A percentile compares a stretch with the other conserved stretches of the same genome.
These are phyloP conservation scores for Amyloporia xantha DNA, from an alignment of 768 basidiomycete genomes.

Conservation along the genomic window DNA sequence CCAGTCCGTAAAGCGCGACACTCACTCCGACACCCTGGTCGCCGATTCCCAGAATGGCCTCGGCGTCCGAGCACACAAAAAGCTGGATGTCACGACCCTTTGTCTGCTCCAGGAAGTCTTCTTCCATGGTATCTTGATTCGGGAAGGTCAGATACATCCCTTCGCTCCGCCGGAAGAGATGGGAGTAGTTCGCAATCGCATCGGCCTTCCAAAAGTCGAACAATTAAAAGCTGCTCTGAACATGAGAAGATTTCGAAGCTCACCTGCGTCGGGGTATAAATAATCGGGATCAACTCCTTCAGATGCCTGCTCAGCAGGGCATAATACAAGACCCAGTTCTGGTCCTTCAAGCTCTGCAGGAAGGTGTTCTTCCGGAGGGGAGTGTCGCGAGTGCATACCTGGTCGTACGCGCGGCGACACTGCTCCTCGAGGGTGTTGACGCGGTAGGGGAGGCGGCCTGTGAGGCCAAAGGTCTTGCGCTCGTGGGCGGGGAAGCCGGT, in stretches of 20 bases:
- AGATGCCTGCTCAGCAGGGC: conserved; percentile 41
- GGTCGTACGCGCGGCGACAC: conserved; percentile 65
- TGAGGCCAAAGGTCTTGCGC: conserved; percentile 61
- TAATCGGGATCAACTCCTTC: conserved; percentile 51
- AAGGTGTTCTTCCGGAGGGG: conserved; percentile 67
- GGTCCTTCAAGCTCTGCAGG: conserved; percentile 66
- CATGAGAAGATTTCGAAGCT: conserved; percentile 10
- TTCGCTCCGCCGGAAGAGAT: conserved; percentile 73
- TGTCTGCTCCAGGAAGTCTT: conserved; percentile 66
- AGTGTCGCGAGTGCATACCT: conserved; percentile 34
- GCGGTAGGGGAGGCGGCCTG: conserved; percentile 27
- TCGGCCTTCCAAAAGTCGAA: conserved; percentile 45
- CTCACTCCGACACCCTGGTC: conserved; percentile 68
- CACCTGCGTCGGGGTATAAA: conserved; percentile 81
- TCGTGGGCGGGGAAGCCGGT: conserved; percentile 68
- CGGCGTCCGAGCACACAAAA: conserved; percentile 78
- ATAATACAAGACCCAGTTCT: conserved; percentile 82
- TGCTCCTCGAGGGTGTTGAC: conserved; percentile 65
- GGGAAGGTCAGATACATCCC: conserved; percentile 67
- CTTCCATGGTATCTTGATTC: conserved; percentile 62
- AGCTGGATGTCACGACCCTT: conserved; percentile 60
- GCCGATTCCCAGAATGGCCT: conserved; percentile 78
- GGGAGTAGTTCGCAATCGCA: conserved; percentile 79
- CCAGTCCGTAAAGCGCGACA: background rate
- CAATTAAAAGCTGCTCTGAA: background rate